A percentile compares a stretch with the other conserved stretches of the same genome.
Conservation (phyloP, 2,329 filamentous ascomycete species). For the Aplosporella prunicola region DNA sequence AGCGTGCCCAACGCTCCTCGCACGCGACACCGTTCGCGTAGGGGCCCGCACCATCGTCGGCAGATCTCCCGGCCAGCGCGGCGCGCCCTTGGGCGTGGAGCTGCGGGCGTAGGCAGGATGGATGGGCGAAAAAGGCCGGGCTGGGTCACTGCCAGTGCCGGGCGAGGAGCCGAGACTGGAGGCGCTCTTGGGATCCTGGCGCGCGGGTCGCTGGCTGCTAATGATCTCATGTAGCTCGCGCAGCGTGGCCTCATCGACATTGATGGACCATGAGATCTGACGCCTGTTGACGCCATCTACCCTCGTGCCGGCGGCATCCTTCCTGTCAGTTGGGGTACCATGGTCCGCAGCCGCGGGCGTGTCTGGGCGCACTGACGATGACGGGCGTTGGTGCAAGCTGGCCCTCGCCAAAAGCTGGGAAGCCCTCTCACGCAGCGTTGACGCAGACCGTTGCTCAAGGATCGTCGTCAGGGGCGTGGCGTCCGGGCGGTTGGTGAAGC, state of each 20-base stretch:
- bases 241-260: slow-evolving; percentile 10
- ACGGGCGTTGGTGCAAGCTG: background rate
- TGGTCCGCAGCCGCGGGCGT: background rate
- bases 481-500: slow-evolving; percentile 20
- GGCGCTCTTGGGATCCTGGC: no score
- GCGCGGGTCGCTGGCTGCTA: slow-evolving; percentile 1
- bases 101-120: slow-evolving; percentile 6
- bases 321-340: no score
- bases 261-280: slow-evolving; percentile 4
- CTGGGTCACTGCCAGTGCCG: background rate
- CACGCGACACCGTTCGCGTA: slow-evolving; percentile 5
- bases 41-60: background rate
- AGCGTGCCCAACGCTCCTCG: slow-evolving; percentile 4
- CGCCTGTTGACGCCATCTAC: background rate
- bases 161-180: no score
- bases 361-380: no score
- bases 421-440: slow-evolving; percentile 27
- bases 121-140: slow-evolving; percentile 5
- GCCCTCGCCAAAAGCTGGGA: background rate
- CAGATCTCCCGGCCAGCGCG: slow-evolving; percentile 11
- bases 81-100: slow-evolving; percentile 7
- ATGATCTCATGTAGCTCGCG: slow-evolving; percentile 9
- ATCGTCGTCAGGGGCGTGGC: slow-evolving; percentile 36
- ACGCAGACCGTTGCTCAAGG: slow-evolving; percentile 33
- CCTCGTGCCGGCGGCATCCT: background rate